Percentiles rank a stretch among this genome's conserved stretches.
These are phyloP conservation scores for Fennellomyces sp. DNA, from an alignment of 371 early-diverging fungal species.

Conservation along the genomic window DNA sequence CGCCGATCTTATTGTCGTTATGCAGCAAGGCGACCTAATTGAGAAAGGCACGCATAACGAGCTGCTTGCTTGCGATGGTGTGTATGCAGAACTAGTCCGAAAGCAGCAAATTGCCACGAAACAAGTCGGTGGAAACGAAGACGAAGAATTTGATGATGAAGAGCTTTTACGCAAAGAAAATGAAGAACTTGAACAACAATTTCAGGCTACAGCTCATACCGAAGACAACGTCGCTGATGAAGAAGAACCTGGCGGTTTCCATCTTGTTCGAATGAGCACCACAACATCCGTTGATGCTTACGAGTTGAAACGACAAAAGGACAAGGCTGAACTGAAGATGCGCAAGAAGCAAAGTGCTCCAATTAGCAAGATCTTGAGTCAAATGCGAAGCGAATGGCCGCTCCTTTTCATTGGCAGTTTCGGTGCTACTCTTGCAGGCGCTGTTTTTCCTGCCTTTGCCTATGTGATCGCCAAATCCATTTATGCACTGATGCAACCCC, in stretches of 20 bases:
- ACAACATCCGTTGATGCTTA: constrained; percentile 28
- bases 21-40: no score
- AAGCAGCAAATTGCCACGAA: constrained; percentile 40
- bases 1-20: no score
- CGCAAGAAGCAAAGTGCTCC: constrained; percentile 45
- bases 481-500: constrained; percentile 66
- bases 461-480: constrained; percentile 32
- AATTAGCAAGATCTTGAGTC: constrained; percentile 26
- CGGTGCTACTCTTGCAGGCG: constrained; percentile 57
- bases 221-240: constrained; percentile 1
- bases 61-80: constrained; percentile 36
- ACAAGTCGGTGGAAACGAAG: constrained; percentile 1
- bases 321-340: constrained; percentile 39
- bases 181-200: neutral
- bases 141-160: no score
- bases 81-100: constrained; percentile 49
- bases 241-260: constrained; percentile 1
- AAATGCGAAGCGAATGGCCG: constrained; percentile 39
- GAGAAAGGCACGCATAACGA: constrained; percentile 70
- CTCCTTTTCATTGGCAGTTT: constrained; percentile 34
- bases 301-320: constrained; percentile 31
- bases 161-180: constrained; percentile 4
- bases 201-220: no score
- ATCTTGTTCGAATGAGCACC: constrained; percentile 5
- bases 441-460: constrained; percentile 36